Evolutionary conservation across 225 moss, liverwort and hornwort genomes (phyloP), one percentile per base, ranked within the genome.

Genomic region (Pleurozium schreberi): DNA sequence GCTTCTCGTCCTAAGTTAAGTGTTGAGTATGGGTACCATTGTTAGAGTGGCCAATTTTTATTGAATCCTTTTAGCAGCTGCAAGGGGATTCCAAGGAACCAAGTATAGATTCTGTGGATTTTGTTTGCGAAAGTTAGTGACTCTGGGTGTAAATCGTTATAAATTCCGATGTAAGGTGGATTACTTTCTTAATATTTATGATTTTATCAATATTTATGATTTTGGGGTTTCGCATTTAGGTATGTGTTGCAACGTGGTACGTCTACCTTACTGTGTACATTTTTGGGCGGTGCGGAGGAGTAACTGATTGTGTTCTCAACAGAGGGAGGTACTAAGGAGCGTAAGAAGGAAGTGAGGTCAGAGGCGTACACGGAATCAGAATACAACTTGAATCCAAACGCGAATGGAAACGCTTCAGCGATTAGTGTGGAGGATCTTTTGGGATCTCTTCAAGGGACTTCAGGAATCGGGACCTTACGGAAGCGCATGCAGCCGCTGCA

Each of bases 341-440:
- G 90, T 84, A 99, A 95, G 91, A 96, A 89, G 82, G 90, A 91
- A 49, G 96, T 96, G 89, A 63, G 92, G 65, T 94, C 94, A 22
- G 99, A 99, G 92, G 95, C 97, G 42, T 95, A 92, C 82, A 87
- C 96, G 7, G 99, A 96, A 84, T 97, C 97, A 78, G 99, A 96
- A 42, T 96, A 91, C 82, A 96, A 99, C 80, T 81, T 97, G 65
- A 97, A 96, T 84, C 91, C 95, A 23, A 87, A 84, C 19, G 58
- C 73, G 75, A 93, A 87, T 90, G 86, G 89, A 47, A 89, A 82
- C 58, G 95, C 92, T 17, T 91, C 92, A 63, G 89, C 89, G 23
- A 90, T 99, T 45, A 96, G 93, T 68, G 94, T 95, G 71, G 93
- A 96, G 76, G 99, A 97, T 87, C 87, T 99, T 86, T 93, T 97